Evolutionary conservation across 148 eudicot genomes (phyloP).

Genomic region (Amaranthus cruentus): DNA sequence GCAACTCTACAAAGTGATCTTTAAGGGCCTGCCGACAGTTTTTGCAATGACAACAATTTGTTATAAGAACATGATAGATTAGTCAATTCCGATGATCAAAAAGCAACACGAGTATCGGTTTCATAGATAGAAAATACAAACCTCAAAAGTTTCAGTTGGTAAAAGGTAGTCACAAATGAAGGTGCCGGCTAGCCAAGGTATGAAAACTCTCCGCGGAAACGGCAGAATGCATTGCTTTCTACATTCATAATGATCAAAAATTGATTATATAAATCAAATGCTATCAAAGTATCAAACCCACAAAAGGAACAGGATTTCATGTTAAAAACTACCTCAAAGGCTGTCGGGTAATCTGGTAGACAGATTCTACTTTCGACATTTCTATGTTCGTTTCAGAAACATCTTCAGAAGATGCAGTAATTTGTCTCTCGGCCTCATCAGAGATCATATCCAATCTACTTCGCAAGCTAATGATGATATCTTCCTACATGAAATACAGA

Average conservation of each 20-base stretch:
- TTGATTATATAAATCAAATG: background rate
- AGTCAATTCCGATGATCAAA: background rate
- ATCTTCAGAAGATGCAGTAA: conserved; percentile 27
- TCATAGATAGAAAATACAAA: conserved; percentile 25
- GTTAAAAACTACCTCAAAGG: conserved; percentile 51
- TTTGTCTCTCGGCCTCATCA: conserved; percentile 71
- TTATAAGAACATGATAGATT: background rate
- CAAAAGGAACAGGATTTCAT: background rate
- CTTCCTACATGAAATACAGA: conserved; percentile 48
- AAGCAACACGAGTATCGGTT: background rate
- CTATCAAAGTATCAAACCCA: background rate
- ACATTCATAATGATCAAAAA: conserved; percentile 22
- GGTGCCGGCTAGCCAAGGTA: conserved; percentile 79
- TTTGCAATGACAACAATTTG: background rate
- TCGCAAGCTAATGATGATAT: conserved; percentile 63
- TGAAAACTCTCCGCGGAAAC: conserved; percentile 82
- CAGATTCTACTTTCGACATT: conserved; percentile 27
- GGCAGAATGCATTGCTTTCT: conserved; percentile 56
- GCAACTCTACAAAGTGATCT: conserved; percentile 72
- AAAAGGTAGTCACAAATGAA: conserved; percentile 77
- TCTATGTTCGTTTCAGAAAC: conserved; percentile 33
- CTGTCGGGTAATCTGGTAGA: conserved; percentile 40
- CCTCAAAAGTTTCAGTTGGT: conserved; percentile 81
- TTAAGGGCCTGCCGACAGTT: conserved; percentile 41
- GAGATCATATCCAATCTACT: conserved; percentile 76